Evolutionary conservation across 1,284 basidiomycete species (phyloP).

Genomic region (Melampsora americana): DNA sequence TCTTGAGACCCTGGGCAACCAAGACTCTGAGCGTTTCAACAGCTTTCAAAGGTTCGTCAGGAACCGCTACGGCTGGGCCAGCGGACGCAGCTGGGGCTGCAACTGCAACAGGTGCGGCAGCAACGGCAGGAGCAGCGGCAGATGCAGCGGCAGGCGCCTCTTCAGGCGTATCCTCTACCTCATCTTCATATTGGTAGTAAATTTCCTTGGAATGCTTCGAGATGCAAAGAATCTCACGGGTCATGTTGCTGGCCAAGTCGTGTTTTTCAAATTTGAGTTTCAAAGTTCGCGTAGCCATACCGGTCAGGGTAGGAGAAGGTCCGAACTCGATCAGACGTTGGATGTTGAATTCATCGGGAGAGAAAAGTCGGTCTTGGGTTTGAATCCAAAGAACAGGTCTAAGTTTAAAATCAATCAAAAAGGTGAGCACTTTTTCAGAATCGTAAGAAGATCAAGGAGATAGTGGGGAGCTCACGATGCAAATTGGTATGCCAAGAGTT

Average conservation of each 20-base stretch:
- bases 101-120: constrained; percentile 54
- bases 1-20: constrained; percentile 98
- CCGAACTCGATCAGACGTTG: constrained; percentile 94
- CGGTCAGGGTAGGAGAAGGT: constrained; percentile 89
- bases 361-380: constrained; percentile 76
- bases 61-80: constrained; percentile 62
- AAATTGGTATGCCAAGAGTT: constrained; percentile 94
- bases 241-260: constrained; percentile 78
- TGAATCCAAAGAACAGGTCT: constrained; percentile 38
- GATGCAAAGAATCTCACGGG: constrained; percentile 81
- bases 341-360: constrained; percentile 67
- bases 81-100: constrained; percentile 56
- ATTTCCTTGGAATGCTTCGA: constrained; percentile 95
- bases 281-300: constrained; percentile 91
- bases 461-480: constrained; percentile 48
- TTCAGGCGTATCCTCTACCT: constrained; percentile 54
- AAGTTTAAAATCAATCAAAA: too few relatives aligned
- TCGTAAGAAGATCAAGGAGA: background rate
- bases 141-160: constrained; percentile 54
- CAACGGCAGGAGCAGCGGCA: constrained; percentile 55
- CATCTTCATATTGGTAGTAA: constrained; percentile 96
- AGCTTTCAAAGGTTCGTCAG: constrained; percentile 87
- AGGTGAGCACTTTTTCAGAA: constrained; percentile 53
- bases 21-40: constrained; percentile 81
- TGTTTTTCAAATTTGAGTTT: constrained; percentile 92